Evolutionary conservation across 495 filamentous ascomycete species (phyloP).

Genomic region (Penicillium parvum): DNA sequence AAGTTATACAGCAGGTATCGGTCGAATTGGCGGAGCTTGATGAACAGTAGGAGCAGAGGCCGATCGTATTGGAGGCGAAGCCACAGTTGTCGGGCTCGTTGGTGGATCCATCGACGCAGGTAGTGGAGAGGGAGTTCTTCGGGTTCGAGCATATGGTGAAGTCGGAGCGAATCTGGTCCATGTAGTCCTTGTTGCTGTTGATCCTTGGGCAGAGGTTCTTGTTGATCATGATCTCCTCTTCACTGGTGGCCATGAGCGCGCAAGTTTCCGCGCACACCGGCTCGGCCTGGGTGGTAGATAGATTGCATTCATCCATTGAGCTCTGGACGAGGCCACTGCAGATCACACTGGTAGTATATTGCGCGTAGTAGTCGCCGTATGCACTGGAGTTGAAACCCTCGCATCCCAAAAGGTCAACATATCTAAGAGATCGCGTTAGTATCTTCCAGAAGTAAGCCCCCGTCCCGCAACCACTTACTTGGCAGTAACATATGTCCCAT

Average conservation of each 20-base stretch:
- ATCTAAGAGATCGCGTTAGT: conserved; percentile 28
- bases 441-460: background rate
- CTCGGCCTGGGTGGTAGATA: conserved; percentile 56
- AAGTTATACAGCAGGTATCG: conserved; percentile 88
- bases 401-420: conserved; percentile 67
- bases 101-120: conserved; percentile 67
- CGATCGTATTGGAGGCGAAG: conserved; percentile 72
- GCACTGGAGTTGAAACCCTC: conserved; percentile 70
- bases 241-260: conserved; percentile 76
- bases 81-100: conserved; percentile 92
- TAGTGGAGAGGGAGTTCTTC: conserved; percentile 64
- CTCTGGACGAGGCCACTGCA: conserved; percentile 96
- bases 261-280: conserved; percentile 91
- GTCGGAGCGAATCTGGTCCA: conserved; percentile 81
- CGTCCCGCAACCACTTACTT: conserved; percentile 54
- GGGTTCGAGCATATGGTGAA: conserved; percentile 87
- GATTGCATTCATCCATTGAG: conserved; percentile 66
- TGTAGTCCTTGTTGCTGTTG: conserved; percentile 56
- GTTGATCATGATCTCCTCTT: conserved; percentile 77
- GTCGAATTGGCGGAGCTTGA: conserved; percentile 81
- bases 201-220: conserved; percentile 65
- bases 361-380: conserved; percentile 82
- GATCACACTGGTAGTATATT: conserved; percentile 86
- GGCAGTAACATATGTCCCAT: conserved; percentile 63
- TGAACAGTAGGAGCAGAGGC: conserved; percentile 83